A percentile compares a stretch with the other conserved stretches of the same genome.
These are phyloP conservation scores for Lepraria neglecta DNA, from an alignment of 495 filamentous ascomycete genomes.

Conservation along the genomic window DNA sequence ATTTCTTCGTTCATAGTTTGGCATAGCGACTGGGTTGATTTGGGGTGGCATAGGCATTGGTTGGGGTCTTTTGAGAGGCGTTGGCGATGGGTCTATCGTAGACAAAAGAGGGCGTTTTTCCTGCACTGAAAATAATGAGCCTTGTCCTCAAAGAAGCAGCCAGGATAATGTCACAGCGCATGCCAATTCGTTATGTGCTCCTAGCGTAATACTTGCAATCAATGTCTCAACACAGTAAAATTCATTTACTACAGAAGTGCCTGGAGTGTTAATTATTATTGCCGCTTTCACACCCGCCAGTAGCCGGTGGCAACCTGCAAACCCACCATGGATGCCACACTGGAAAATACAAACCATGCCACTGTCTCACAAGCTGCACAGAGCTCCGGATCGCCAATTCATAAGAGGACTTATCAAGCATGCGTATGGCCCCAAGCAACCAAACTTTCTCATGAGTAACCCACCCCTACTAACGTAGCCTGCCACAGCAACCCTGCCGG, in stretches of 20 bases:
- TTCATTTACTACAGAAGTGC: too few relatives aligned
- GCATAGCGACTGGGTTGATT: slow-evolving; percentile 8
- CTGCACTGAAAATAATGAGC: too few relatives aligned
- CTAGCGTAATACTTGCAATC: too few relatives aligned
- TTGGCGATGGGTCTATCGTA: neutral
- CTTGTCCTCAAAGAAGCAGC: too few relatives aligned
- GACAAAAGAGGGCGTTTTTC: too few relatives aligned
- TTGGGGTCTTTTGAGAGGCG: neutral
- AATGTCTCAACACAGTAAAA: too few relatives aligned
- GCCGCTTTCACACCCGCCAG: too few relatives aligned
- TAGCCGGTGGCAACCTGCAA: neutral
- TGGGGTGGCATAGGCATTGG: neutral
- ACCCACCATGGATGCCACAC: neutral
- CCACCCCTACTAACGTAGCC: slow-evolving; percentile 5
- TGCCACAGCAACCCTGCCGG: slow-evolving; percentile 26
- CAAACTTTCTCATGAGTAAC: neutral
- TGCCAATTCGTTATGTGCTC: too few relatives aligned
- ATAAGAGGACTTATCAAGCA: slow-evolving; percentile 29
- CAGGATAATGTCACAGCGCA: too few relatives aligned
- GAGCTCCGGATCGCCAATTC: slow-evolving; percentile 12
- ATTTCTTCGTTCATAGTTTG: neutral
- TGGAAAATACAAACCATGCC: too few relatives aligned
- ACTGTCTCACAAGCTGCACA: slow-evolving; percentile 1
- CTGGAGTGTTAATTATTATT: too few relatives aligned
- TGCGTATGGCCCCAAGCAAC: slow-evolving; percentile 20